Percentiles rank a stretch among this genome's conserved stretches.
phyloP scores from a whole-genome alignment of 2,329 filamentous ascomycete genomes.

The Aspergillus proliferans region DNA sequence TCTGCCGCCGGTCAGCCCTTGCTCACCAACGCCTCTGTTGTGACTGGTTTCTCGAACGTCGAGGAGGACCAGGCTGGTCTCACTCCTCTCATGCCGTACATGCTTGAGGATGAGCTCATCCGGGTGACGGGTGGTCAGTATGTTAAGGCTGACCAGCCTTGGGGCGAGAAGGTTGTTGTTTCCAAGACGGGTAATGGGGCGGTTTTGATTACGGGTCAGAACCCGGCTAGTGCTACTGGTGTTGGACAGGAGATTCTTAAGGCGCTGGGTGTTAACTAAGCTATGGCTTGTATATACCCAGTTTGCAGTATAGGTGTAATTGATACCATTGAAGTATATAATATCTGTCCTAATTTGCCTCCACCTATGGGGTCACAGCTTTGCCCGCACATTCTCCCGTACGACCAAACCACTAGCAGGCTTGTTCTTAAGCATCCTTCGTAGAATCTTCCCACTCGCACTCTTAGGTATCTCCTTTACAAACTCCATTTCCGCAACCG shows the following conservation, averaged over 20 bases:
- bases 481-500: constrained; percentile 33
- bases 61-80: constrained; percentile 40
- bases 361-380: neutral
- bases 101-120: constrained; percentile 39
- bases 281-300: neutral
- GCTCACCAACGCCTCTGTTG: constrained; percentile 35
- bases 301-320: neutral
- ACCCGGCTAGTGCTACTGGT: constrained; percentile 39
- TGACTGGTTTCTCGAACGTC: constrained; percentile 43
- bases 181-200: constrained; percentile 22
- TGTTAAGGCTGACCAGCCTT: constrained; percentile 40
- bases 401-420: constrained; percentile 8
- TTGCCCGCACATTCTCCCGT: constrained; percentile 5
- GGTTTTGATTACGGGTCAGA: constrained; percentile 43
- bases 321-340: neutral
- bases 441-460: constrained; percentile 66
- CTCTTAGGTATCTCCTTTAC: constrained; percentile 60
- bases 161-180: constrained; percentile 40
- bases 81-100: constrained; percentile 37
- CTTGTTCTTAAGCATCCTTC: constrained; percentile 45
- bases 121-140: constrained; percentile 35
- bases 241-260: constrained; percentile 40
- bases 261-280: constrained; percentile 14
- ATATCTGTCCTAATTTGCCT: too few relatives aligned
- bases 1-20: constrained; percentile 37